These are phyloP conservation scores for Penicillium coffeae DNA, from an alignment of 495 filamentous ascomycete species.

Conservation along the genomic window DNA sequence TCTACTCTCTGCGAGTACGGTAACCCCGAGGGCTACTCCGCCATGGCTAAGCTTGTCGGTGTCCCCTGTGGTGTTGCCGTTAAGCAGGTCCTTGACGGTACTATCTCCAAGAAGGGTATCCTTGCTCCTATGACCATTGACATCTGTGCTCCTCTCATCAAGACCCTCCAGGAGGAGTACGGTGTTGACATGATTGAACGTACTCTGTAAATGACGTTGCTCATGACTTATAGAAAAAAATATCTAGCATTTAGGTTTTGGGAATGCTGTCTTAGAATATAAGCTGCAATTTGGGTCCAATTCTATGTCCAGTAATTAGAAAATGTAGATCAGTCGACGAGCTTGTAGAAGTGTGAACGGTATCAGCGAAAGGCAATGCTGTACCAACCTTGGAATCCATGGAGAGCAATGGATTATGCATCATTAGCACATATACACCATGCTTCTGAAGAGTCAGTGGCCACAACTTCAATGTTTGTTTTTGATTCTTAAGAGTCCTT, in stretches of 20 bases:
- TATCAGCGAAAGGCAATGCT: not conserved
- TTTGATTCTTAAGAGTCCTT: no score
- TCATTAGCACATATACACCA: no score
- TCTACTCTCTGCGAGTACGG: constrained; percentile 87
- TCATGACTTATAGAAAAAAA: not conserved
- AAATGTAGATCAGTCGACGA: no score
- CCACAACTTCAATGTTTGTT: no score
- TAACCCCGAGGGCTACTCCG: constrained; percentile 72
- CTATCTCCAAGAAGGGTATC: constrained; percentile 70
- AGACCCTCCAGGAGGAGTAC: constrained; percentile 49
- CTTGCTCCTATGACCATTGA: constrained; percentile 75
- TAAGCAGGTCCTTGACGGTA: constrained; percentile 80
- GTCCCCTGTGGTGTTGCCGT: constrained; percentile 60
- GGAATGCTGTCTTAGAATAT: not conserved
- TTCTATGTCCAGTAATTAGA: no score
- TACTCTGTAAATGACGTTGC: constrained; percentile 27
- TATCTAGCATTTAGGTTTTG: not conserved
- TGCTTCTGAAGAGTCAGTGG: no score
- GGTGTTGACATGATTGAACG: constrained; percentile 34
- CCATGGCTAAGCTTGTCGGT: constrained; percentile 86
- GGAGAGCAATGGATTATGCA: no score
- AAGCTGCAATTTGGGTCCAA: not conserved
- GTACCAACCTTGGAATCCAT: no score
- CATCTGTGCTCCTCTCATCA: constrained; percentile 63
- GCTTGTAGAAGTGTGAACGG: not conserved